Evolutionary conservation across 2,329 filamentous ascomycete genomes (phyloP), one percentile per base, ranked within the genome.

Genomic region (Aspergillus candidus): DNA sequence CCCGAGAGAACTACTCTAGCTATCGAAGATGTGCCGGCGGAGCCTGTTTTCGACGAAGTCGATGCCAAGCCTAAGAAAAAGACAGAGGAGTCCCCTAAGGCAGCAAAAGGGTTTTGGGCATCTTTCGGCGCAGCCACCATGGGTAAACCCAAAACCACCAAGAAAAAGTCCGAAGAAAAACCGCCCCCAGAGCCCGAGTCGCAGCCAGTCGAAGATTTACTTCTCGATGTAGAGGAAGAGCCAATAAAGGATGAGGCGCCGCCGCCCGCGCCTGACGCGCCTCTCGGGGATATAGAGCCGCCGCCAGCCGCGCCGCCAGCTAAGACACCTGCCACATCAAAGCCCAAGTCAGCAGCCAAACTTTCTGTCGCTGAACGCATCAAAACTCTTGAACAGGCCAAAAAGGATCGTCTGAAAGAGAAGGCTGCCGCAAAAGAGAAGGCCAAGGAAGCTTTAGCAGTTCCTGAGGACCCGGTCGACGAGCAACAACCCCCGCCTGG

Each of bases 311-410:
- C 67, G 55, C 64, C 66, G 50, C 62, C 69, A 46, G 70, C 70
- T 54, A 62, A 70, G 52, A 61, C 63, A 37, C 38, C 42, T 46
- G 48, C 32, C 48, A 52, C 48, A 42, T 68, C 64, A 42, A 71
- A 69, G 49, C 54, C 67, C 39, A 72, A 71, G 55, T 56, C 63
- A 46, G 46, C 63, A 15, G 61, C 55, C 38, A 72, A 70, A 52
- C 63, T 69, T 11, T 73, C 68, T 38, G 68, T 80, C 34, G 70
- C 74, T 12, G 77, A 80, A 51, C 73, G 73, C 52, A 74, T 80
- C 62, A 77, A 68, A 50, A 60, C 59, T 17, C 61, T 75, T 32
- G 72, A 74, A 45, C 59, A 65, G 44, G 56, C 47, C 35, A 65
- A 62, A 43, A 71, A 68, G 49, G 61, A 65, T 39, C 66, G 67